Conservation (phyloP, 805 yeast species). For the Peterozyma xylosa region DNA sequence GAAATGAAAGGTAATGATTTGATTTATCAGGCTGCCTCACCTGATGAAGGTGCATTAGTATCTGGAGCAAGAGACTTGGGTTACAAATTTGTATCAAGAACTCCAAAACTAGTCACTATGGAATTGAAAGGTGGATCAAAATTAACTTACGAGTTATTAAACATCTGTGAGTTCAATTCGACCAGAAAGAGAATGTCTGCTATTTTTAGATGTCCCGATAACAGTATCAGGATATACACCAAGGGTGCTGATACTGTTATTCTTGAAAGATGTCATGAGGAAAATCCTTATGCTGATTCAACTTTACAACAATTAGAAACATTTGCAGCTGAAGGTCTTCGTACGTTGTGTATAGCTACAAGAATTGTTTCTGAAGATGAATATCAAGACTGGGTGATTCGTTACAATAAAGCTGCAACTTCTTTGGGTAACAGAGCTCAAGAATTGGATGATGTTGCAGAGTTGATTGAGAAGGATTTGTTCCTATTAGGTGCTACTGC, state of each 20-base stretch:
- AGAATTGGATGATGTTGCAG: slow-evolving; percentile 83
- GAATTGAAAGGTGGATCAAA: slow-evolving; percentile 42
- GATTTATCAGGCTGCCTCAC: slow-evolving; percentile 97
- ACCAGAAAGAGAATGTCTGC: slow-evolving; percentile 98
- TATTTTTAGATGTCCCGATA: slow-evolving; percentile 90
- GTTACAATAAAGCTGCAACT: slow-evolving; percentile 76
- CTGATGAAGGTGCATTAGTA: slow-evolving; percentile 98
- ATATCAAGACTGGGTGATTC: slow-evolving; percentile 58
- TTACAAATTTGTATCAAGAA: slow-evolving; percentile 75
- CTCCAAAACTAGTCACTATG: slow-evolving; percentile 74
- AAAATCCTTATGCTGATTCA: slow-evolving; percentile 74
- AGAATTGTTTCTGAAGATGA: slow-evolving; percentile 76
- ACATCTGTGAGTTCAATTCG: slow-evolving; percentile 94
- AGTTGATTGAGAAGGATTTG: slow-evolving; percentile 72
- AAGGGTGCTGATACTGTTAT: slow-evolving; percentile 98
- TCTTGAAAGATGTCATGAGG: slow-evolving; percentile 66
- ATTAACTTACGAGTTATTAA: slow-evolving; percentile 66
- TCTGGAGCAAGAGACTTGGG: slow-evolving; percentile 93
- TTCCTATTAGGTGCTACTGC: slow-evolving; percentile 94
- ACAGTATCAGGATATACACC: slow-evolving; percentile 77
- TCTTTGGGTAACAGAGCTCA: slow-evolving; percentile 68
- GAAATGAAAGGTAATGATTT: slow-evolving; percentile 58
- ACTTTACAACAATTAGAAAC: slow-evolving; percentile 88
- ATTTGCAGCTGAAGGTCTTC: slow-evolving; percentile 91
- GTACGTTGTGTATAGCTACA: slow-evolving; percentile 89